Base-by-base conservation (phyloP, 257 asterid species). In the Dorcoceras hygrometricum region DNA sequence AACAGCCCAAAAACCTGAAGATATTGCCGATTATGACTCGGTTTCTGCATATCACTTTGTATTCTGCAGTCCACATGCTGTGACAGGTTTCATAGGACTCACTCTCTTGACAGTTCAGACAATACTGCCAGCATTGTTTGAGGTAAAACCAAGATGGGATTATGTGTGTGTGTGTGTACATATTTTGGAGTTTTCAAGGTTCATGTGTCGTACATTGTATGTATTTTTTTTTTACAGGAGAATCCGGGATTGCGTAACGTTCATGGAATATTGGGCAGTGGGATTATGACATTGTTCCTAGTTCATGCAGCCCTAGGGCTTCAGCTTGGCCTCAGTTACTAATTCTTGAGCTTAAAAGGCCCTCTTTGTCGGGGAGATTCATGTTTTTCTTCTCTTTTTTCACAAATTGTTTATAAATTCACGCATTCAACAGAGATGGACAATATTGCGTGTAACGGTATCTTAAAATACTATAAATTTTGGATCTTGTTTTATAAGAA, bases 191-290 rank as follows among this genome's bases (percentile, higher is more conserved):
- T 19, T 27, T 24, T 63, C 27, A 50, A 18, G 57, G 27, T 14
- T 14, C 61, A 18, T 22, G 22, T 61, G 20, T 7, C 14, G 18
- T n/a, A 36, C 10, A 46, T 46, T 1, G 22, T 46, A 12, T 3
- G 23, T 60, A 53, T 67, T 54, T 36, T 29, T 26, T 51, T 10
- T 27, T 23, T 66, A 14, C 62, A 92, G 98, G 97, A 95, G 26
- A 92, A 87, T 62, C 83, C 94, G 0, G 93, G 88, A 65, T 70
- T 89, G 79, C 89, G 96, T 25, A 84, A 80, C 66, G 79, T 77
- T 25, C 98, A 92, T 76, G 97, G 91, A 67, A 83, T 89, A 55
- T 73, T 92, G 79, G 98, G 98, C 50, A 89, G 97, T 74, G 91
- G 96, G 67, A 92, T 92, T 57, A 86, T 92, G 97, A 89, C 97